Conservation (phyloP, 202 grass and related monocot genomes). For the Carex arenaria region DNA sequence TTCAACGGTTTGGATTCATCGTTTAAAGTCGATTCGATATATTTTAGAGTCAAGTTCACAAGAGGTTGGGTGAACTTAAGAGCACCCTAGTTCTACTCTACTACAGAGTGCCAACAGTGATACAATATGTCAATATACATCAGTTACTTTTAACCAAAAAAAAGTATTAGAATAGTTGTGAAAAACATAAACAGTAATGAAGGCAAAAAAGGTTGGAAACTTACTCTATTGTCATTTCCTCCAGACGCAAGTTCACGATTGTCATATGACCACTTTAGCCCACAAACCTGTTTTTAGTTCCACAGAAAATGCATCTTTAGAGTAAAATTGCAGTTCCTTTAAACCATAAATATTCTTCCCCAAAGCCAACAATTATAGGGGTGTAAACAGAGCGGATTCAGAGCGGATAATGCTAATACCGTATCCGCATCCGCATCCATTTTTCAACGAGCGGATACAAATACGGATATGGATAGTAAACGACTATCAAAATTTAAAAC, state of each 20-base stretch:
- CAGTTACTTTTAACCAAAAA: neutral
- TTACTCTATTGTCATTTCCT: conserved; percentile 95
- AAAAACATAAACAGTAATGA: neutral
- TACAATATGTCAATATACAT: neutral
- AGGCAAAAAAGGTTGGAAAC: conserved; percentile 18
- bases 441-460: too few species aligned
- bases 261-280: conserved; percentile 95
- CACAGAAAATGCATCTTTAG: neutral
- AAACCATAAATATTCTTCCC: neutral
- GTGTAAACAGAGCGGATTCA: too few species aligned
- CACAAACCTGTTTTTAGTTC: conserved; percentile 62
- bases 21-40: too few species aligned
- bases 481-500: too few species aligned
- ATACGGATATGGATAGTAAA: too few species aligned
- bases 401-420: too few species aligned
- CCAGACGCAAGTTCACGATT: conserved; percentile 93
- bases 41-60: too few species aligned
- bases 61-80: too few species aligned
- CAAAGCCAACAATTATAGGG: neutral
- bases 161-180: neutral
- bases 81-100: too few species aligned
- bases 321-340: neutral
- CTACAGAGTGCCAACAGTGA: neutral
- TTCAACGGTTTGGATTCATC: too few species aligned
- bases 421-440: too few species aligned